phyloP scores from a whole-genome alignment of 805 yeast genomes.

The Candida succiphila region DNA sequence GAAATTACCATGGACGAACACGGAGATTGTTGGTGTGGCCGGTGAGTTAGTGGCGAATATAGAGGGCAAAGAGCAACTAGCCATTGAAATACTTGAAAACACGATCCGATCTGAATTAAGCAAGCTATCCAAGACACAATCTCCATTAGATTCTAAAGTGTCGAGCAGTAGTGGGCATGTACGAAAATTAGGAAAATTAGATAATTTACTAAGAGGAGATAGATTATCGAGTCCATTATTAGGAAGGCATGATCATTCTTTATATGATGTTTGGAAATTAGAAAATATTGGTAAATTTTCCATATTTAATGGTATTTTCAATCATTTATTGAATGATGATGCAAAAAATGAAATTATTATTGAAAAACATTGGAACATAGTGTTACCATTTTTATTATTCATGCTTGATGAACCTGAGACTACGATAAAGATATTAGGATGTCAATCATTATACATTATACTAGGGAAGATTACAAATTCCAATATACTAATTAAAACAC shows the following conservation, averaged over 20 bases:
- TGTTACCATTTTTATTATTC: slow-evolving; percentile 16
- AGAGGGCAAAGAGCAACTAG: too few relatives aligned
- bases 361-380: slow-evolving; percentile 12
- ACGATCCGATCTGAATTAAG: background rate
- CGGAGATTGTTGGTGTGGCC: too few relatives aligned
- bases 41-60: too few relatives aligned
- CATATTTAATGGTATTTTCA: slow-evolving; percentile 6
- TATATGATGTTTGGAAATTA: slow-evolving; percentile 11
- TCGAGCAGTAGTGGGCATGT: too few relatives aligned
- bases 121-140: background rate
- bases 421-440: slow-evolving; percentile 14
- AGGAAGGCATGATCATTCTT: slow-evolving; percentile 6
- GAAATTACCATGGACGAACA: too few relatives aligned
- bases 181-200: too few relatives aligned
- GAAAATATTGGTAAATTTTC: slow-evolving; percentile 7
- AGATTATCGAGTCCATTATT: slow-evolving; percentile 12
- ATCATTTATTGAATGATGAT: too few relatives aligned
- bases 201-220: too few relatives aligned
- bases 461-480: slow-evolving; percentile 2
- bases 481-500: slow-evolving; percentile 15
- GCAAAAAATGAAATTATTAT: too few relatives aligned
- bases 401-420: slow-evolving; percentile 20
- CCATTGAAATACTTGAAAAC: too few relatives aligned
- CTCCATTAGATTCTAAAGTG: background rate
- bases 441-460: slow-evolving; percentile 6